Conservation (phyloP, 2,329 filamentous ascomycete genomes). For the Hypocrella siamensis region DNA sequence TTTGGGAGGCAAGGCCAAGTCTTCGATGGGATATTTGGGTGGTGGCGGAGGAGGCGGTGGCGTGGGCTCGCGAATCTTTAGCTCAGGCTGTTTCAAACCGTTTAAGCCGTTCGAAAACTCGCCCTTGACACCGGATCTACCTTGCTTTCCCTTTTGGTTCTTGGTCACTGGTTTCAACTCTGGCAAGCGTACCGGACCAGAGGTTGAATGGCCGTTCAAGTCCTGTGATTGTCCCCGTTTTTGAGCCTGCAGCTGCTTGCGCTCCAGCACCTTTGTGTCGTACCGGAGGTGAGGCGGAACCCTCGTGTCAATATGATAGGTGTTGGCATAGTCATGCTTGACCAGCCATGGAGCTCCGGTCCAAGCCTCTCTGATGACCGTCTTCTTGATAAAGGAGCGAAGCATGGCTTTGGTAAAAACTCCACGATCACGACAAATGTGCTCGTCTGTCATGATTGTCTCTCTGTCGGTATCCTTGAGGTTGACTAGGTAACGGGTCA, state of each 20-base stretch:
- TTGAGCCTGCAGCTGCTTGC: conserved; percentile 55
- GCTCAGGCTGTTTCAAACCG: conserved; percentile 1
- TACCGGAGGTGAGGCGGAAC: conserved; percentile 71
- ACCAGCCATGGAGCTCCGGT: conserved; percentile 95
- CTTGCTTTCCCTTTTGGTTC: conserved; percentile 45
- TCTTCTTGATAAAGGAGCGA: conserved; percentile 87
- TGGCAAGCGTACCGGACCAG: conserved; percentile 43
- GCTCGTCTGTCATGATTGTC: conserved; percentile 62
- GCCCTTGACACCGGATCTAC: conserved; percentile 24
- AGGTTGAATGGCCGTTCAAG: conserved; percentile 21
- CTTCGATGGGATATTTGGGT: conserved; percentile 91
- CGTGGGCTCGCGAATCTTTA: conserved; percentile 16
- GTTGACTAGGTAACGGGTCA: conserved; percentile 68
- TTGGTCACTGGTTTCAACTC: conserved; percentile 62
- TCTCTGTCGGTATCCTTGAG: conserved; percentile 57
- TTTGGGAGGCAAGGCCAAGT: conserved; percentile 63
- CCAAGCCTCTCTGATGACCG: conserved; percentile 82
- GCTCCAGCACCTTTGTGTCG: conserved; percentile 62
- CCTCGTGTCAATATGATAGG: conserved; percentile 76
- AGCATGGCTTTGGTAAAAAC: conserved; percentile 91
- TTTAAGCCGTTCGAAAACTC: conserved; percentile 22
- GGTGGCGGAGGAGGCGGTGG: conserved; percentile 50
- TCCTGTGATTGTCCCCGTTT: conserved; percentile 40
- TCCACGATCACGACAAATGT: conserved; percentile 76
- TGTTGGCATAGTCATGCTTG: conserved; percentile 67